A percentile compares a stretch with the other conserved stretches of the same genome.
phyloP scores from a whole-genome alignment of 78 protist species.

The Dictyostelium intermedium region DNA sequence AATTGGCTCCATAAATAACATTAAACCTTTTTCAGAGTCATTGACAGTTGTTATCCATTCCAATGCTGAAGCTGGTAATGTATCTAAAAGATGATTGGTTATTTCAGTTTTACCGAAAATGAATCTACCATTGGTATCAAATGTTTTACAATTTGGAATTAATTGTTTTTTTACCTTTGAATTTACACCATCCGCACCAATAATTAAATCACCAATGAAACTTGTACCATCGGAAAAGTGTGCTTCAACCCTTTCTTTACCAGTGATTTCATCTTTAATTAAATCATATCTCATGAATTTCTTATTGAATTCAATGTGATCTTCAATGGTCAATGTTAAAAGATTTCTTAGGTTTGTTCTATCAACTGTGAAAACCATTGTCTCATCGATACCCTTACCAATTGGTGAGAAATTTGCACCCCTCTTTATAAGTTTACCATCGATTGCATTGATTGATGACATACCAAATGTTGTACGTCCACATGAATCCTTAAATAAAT shows the following conservation, averaged over 20 bases:
- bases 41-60: conserved; percentile 4
- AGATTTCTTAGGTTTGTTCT: conserved; percentile 2
- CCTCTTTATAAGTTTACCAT: not conserved
- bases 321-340: not conserved
- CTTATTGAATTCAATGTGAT: conserved; percentile 8
- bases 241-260: not conserved
- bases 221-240: conserved; percentile 42
- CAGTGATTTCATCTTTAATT: not conserved
- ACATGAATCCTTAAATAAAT: conserved; percentile 9
- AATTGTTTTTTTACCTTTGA: conserved; percentile 25
- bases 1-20: conserved; percentile 35
- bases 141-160: not conserved
- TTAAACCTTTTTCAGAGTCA: not conserved
- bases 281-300: not conserved
- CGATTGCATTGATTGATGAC: not conserved
- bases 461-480: not conserved
- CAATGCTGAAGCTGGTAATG: not conserved
- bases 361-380: conserved; percentile 14
- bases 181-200: conserved; percentile 42
- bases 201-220: not conserved
- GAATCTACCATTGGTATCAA: conserved; percentile 25
- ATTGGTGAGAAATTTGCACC: not conserved
- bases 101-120: conserved; percentile 39
- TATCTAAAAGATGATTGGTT: not conserved
- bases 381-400: not conserved